Base-by-base conservation (phyloP, 352 stramenopile genomes). In the Phytopythium chamaehyphon region DNA sequence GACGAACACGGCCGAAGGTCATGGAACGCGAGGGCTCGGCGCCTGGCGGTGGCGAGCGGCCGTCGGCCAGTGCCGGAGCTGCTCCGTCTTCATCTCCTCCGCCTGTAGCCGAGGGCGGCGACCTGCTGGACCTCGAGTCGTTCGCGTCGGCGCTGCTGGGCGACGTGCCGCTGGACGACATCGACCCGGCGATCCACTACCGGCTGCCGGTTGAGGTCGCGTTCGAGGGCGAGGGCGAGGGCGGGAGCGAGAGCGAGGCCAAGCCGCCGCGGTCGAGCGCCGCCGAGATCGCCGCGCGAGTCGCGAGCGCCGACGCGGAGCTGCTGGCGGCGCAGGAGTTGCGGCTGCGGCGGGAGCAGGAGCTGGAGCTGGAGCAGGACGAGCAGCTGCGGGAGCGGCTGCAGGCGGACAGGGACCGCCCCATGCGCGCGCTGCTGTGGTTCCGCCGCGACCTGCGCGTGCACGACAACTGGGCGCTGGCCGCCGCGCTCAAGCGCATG, bases 391-490 rank as follows among this genome's bases (percentile, higher is more conserved):
- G n/a, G 55, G 31, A 31, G 18, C 6, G 19, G 0, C 22, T 33
- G 42, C 18, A 57, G 22, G 40, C 57, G 0, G 55, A 55, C 10
- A 42, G 2, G n/a, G 28, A 51, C 45, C 31, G 28, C 1, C 38
- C 64, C 61, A 91, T 79, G 52, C 62, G 79, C 11, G 54, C 69
- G 28, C 66, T 91, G 44, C 52, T 91, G 42, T 98, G 96, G 95
- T 98, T 99, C 62, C 87, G 96, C 8, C 98, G 98, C 59, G 93
- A 96, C 47, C 71, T 99, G 49, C 76, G 96, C 40, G 68, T 99
- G 38, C 91, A 98, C 67, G 96, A 99, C 73, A 99, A 99, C 70
- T 80, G 96, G 23, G 85, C 87, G 44, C 71, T 99, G 16, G 43
- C 92, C 10, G 74, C 80, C 24, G 89, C 90, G 33, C 69, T 92